Evolutionary conservation across 1,284 basidiomycete genomes (phyloP).

Genomic region (Ustilago loliicola): DNA sequence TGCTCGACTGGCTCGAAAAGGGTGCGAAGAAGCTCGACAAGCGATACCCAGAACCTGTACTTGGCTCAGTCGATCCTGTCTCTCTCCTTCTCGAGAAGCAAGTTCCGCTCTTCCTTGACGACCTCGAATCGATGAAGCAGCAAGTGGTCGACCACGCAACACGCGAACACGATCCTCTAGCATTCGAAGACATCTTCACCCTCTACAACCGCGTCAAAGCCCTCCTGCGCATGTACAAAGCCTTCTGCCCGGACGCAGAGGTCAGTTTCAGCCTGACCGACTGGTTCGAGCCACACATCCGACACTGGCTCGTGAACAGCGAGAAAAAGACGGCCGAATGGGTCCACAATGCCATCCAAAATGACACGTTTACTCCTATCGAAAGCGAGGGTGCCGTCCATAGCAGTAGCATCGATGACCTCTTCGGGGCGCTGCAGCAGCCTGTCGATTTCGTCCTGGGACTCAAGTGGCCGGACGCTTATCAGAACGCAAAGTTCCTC

Average conservation of each 20-base stretch:
- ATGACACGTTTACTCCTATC: constrained; percentile 74
- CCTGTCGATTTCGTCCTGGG: constrained; percentile 89
- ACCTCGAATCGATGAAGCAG: constrained; percentile 74
- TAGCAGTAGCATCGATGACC: constrained; percentile 94
- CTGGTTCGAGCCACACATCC: constrained; percentile 90
- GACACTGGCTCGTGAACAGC: constrained; percentile 89
- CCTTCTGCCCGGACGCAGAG: constrained; percentile 79
- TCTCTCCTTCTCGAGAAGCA: constrained; percentile 81
- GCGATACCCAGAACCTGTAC: constrained; percentile 83
- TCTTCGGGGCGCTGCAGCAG: constrained; percentile 93
- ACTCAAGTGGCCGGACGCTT: constrained; percentile 90
- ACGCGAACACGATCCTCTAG: constrained; percentile 52
- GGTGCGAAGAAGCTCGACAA: constrained; percentile 84
- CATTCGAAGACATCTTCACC: constrained; percentile 80
- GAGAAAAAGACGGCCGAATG: constrained; percentile 91
- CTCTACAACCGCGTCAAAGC: constrained; percentile 83
- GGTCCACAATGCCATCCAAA: constrained; percentile 75
- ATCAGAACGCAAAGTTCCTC: constrained; percentile 89
- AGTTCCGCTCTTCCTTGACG: constrained; percentile 81
- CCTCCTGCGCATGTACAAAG: constrained; percentile 81
- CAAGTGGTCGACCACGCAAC: constrained; percentile 61
- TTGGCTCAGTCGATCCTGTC: constrained; percentile 74
- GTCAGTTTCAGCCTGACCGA: constrained; percentile 53
- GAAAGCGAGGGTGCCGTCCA: constrained; percentile 80
- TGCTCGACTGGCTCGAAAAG: constrained; percentile 92